Evolutionary conservation across 2,329 filamentous ascomycete species (phyloP).

Genomic region (Claviceps sp.): DNA sequence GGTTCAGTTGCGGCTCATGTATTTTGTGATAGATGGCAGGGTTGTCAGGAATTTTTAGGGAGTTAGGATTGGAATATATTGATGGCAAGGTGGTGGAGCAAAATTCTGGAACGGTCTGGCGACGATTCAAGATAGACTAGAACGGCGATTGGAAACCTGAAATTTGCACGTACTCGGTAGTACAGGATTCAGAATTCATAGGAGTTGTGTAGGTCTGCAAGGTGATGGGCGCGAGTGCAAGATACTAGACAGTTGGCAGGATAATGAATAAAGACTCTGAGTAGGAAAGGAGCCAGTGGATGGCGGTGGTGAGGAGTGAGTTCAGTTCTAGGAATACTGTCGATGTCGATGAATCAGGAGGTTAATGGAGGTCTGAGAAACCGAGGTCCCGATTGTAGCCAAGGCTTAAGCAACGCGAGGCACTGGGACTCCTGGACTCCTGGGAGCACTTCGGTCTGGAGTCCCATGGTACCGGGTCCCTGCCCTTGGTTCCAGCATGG

Average conservation of each 20-base stretch:
- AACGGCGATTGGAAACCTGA: background rate
- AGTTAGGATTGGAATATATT: background rate
- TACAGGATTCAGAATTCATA: no score
- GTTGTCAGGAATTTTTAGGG: background rate
- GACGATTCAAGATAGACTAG: background rate
- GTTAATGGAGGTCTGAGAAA: background rate
- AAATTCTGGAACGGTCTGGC: background rate
- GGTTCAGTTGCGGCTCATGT: background rate
- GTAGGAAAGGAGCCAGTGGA: background rate
- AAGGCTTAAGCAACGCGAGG: no score
- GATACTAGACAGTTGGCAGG: background rate
- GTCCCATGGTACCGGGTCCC: no score
- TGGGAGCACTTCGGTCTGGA: no score
- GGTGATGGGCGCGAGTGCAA: background rate
- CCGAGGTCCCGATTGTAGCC: background rate
- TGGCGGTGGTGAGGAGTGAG: background rate
- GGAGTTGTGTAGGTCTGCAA: background rate
- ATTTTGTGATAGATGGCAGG: background rate
- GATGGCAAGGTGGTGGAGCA: background rate
- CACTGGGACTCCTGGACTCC: no score
- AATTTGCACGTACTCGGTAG: background rate
- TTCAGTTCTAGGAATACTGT: no score
- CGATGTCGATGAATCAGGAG: background rate
- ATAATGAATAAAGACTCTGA: background rate
- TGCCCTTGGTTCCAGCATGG: no score